These are phyloP conservation scores for Yamadazyma buinensis DNA, from an alignment of 1,139 yeast species.

Conservation along the genomic window DNA sequence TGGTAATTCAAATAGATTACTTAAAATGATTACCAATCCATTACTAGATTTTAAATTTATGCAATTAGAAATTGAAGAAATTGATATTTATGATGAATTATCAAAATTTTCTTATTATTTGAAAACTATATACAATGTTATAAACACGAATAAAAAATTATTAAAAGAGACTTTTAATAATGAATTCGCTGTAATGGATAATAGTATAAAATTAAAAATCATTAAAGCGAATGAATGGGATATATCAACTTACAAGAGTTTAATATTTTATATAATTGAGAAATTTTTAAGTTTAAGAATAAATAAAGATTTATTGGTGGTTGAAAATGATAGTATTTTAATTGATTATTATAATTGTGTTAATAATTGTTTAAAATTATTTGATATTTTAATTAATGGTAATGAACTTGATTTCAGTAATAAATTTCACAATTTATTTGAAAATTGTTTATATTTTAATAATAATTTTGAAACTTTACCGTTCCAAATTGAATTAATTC, in stretches of 20 bases:
- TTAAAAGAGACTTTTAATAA: slow-evolving; percentile 46
- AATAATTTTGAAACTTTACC: slow-evolving; percentile 9
- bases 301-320: slow-evolving; percentile 17
- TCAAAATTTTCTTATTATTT: slow-evolving; percentile 57
- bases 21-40: slow-evolving; percentile 53
- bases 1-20: slow-evolving; percentile 58
- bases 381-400: slow-evolving; percentile 50
- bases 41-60: slow-evolving; percentile 39
- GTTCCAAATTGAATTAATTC: slow-evolving; percentile 26
- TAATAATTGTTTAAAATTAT: slow-evolving; percentile 34
- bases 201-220: slow-evolving; percentile 32
- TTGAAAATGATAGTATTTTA: slow-evolving; percentile 15
- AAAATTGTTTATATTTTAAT: slow-evolving; percentile 23
- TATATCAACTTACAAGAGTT: slow-evolving; percentile 59
- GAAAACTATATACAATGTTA: slow-evolving; percentile 46
- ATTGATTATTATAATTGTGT: slow-evolving; percentile 26
- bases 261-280: slow-evolving; percentile 45
- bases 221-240: slow-evolving; percentile 45
- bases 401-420: slow-evolving; percentile 48
- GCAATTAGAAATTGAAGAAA: slow-evolving; percentile 12
- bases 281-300: slow-evolving; percentile 38
- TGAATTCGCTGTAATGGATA: slow-evolving; percentile 56
- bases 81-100: slow-evolving; percentile 47
- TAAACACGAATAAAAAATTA: slow-evolving; percentile 39
- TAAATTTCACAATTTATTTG: slow-evolving; percentile 28